Evolutionary conservation across 2,329 filamentous ascomycete species (phyloP).

Genomic region (Eurotiales sp.): DNA sequence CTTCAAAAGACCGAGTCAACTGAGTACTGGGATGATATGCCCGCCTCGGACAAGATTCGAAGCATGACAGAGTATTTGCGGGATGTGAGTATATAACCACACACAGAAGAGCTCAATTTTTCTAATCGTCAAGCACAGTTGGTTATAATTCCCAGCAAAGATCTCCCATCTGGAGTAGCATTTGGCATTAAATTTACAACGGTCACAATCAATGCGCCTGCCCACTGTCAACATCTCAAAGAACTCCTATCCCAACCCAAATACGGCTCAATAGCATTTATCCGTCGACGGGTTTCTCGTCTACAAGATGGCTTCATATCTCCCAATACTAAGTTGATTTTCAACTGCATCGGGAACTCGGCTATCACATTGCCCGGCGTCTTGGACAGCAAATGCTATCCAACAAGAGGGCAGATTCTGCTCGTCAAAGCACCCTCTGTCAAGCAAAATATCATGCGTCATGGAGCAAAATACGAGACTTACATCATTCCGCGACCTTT

Average conservation of each 20-base stretch:
- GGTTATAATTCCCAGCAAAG: slow-evolving; percentile 22
- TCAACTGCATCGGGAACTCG: slow-evolving; percentile 27
- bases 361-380: slow-evolving; percentile 35
- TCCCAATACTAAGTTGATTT: slow-evolving; percentile 4
- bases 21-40: slow-evolving; percentile 42
- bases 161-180: slow-evolving; percentile 33
- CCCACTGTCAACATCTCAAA: slow-evolving; percentile 41
- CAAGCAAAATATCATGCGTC: slow-evolving; percentile 56
- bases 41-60: slow-evolving; percentile 39
- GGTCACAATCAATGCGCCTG: slow-evolving; percentile 42
- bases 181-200: slow-evolving; percentile 42
- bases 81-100: slow-evolving; percentile 27
- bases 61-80: slow-evolving; percentile 41
- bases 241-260: slow-evolving; percentile 40
- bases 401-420: slow-evolving; percentile 46
- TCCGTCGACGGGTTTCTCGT: not conserved
- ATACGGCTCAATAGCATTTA: slow-evolving; percentile 33
- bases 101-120: not conserved
- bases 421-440: slow-evolving; percentile 44
- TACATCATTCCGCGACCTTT: slow-evolving; percentile 61
- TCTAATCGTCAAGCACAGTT: not conserved
- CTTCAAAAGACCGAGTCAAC: slow-evolving; percentile 37
- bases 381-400: slow-evolving; percentile 37
- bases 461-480: slow-evolving; percentile 59
- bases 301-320: slow-evolving; percentile 9